Conservation (phyloP, 306 rosid genomes). For the Quercus rubra region DNA sequence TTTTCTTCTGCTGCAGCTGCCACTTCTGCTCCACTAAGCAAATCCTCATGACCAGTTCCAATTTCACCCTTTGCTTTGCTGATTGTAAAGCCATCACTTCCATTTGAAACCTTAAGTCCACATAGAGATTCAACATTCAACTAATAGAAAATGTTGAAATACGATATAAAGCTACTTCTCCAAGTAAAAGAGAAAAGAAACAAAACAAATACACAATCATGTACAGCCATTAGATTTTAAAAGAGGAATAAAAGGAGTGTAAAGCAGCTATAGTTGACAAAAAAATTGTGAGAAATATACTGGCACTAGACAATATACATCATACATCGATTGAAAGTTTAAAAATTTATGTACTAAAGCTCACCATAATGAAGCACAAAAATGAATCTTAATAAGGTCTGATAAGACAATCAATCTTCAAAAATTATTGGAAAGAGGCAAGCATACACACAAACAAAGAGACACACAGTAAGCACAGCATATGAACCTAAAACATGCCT, state of each 20-base stretch:
- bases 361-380: background rate
- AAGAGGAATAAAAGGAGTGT: background rate
- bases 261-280: background rate
- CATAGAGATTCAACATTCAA: conserved; percentile 12
- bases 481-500: background rate
- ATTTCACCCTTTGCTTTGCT: conserved; percentile 86
- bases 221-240: background rate
- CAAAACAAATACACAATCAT: background rate
- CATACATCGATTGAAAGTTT: background rate
- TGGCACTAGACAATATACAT: background rate
- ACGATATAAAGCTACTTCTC: background rate
- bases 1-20: conserved; percentile 91
- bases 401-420: background rate
- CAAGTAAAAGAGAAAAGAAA: background rate
- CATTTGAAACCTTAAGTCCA: conserved; percentile 48
- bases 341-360: background rate
- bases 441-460: background rate
- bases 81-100: conserved; percentile 72
- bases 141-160: background rate
- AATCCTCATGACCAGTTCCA: conserved; percentile 59
- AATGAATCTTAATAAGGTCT: background rate
- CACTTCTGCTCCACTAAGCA: conserved; percentile 81
- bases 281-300: background rate
- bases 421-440: background rate
- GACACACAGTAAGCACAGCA: background rate